Percentiles rank a stretch among this genome's conserved stretches.
Conservation (phyloP, 1,284 basidiomycete genomes). For the Anthracocystis panici-leucophaei region DNA sequence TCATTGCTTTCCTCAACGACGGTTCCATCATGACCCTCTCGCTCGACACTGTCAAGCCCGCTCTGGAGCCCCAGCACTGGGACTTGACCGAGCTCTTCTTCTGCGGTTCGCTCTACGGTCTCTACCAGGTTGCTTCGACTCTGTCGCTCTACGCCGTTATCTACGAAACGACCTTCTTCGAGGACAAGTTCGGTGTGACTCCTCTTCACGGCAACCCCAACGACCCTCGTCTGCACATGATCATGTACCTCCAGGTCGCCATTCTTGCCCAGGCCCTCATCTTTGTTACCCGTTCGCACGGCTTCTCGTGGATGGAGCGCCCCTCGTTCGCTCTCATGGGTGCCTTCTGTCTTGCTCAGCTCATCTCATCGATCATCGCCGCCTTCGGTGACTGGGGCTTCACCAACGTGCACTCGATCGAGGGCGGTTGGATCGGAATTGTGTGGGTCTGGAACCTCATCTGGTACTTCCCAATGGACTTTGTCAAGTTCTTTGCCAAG, state of each 20-base stretch:
- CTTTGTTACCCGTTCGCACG: constrained; percentile 94
- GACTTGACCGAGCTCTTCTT: constrained; percentile 95
- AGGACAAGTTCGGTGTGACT: constrained; percentile 82
- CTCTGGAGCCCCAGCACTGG: constrained; percentile 88
- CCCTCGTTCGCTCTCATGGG: constrained; percentile 87
- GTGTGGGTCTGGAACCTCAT: constrained; percentile 84
- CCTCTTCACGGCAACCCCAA: constrained; percentile 71
- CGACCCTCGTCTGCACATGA: constrained; percentile 73
- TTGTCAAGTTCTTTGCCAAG: constrained; percentile 95
- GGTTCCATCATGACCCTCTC: constrained; percentile 98
- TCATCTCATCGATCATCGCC: constrained; percentile 94
- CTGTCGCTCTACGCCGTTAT: constrained; percentile 78
- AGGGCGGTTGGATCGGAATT: constrained; percentile 89
- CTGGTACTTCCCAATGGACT: constrained; percentile 94
- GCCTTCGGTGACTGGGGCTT: constrained; percentile 78
- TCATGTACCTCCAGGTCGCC: constrained; percentile 90
- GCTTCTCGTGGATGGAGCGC: constrained; percentile 98
- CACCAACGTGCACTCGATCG: constrained; percentile 55
- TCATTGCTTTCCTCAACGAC: constrained; percentile 95
- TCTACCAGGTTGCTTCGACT: constrained; percentile 92
- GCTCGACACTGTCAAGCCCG: constrained; percentile 94
- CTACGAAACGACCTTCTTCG: constrained; percentile 89
- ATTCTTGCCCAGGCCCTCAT: constrained; percentile 98
- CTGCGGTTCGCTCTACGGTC: constrained; percentile 92
- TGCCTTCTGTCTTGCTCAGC: constrained; percentile 92